Percentiles rank a stretch among this genome's conserved stretches.
phyloP scores from a whole-genome alignment of 352 stramenopile species.

The Globisporangium solare region DNA sequence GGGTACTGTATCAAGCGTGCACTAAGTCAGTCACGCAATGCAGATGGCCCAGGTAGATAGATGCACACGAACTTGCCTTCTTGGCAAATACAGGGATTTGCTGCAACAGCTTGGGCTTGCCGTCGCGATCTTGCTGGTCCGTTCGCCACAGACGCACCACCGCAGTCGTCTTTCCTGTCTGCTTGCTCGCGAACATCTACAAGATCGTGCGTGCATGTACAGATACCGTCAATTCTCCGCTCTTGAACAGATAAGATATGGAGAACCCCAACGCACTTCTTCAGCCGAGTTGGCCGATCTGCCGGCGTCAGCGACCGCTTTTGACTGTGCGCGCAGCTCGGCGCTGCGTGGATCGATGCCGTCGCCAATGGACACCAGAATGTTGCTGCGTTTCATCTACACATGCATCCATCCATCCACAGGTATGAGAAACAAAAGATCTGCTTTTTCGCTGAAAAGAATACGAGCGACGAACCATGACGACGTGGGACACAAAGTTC shows the following conservation, averaged over 20 bases:
- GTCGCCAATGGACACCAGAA: constrained; percentile 82
- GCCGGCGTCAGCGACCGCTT: constrained; percentile 71
- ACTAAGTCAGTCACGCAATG: too few species aligned
- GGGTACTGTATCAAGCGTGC: constrained; percentile 35
- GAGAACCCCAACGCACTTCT: constrained; percentile 26
- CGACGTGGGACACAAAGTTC: constrained; percentile 83
- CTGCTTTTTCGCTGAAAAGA: too few species aligned
- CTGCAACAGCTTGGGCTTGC: constrained; percentile 80
- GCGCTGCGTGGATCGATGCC: constrained; percentile 80
- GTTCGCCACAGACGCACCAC: constrained; percentile 86
- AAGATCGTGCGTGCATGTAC: background rate
- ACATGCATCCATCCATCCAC: background rate
- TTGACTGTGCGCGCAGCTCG: constrained; percentile 72
- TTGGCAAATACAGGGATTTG: constrained; percentile 85
- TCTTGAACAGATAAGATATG: background rate
- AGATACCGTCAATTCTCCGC: background rate
- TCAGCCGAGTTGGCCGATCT: constrained; percentile 41
- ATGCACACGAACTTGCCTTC: constrained; percentile 26
- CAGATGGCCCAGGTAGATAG: too few species aligned
- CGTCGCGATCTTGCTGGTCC: constrained; percentile 83
- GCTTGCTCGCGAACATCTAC: constrained; percentile 65
- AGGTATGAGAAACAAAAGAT: background rate
- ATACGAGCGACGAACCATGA: constrained; percentile 54
- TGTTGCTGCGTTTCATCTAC: constrained; percentile 87
- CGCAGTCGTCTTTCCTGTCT: constrained; percentile 60